These are phyloP conservation scores for Ceratobasidium sp. DNA, from an alignment of 1,284 basidiomycete genomes.

Conservation along the genomic window DNA sequence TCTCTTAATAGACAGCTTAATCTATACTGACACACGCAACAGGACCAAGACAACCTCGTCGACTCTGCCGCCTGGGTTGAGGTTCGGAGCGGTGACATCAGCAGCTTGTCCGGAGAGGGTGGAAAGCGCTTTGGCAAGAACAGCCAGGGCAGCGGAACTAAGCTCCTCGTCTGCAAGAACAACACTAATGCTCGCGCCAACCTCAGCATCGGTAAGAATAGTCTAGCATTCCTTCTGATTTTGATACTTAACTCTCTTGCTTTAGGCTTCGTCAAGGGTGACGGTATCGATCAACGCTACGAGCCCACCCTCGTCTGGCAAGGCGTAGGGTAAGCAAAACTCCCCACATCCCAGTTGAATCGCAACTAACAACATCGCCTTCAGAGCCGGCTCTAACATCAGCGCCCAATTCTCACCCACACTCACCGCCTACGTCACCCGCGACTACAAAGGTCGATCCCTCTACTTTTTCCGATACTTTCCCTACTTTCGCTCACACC, in stretches of 20 bases:
- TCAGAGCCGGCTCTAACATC: conserved; percentile 15
- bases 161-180: conserved; percentile 28
- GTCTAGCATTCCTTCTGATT: not conserved
- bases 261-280: conserved; percentile 28
- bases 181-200: conserved; percentile 15
- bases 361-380: not conserved
- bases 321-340: conserved; percentile 17
- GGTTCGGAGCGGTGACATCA: conserved; percentile 15
- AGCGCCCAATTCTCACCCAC: conserved; percentile 26
- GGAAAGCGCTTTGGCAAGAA: conserved; percentile 13
- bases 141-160: conserved; percentile 13
- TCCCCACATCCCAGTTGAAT: not conserved
- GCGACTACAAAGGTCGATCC: conserved; percentile 13
- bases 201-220: conserved; percentile 12
- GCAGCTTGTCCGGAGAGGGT: not conserved
- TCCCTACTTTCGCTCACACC: not conserved
- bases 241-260: not conserved
- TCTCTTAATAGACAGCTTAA: no score
- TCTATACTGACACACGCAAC: not conserved
- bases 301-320: conserved; percentile 30
- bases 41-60: conserved; percentile 24
- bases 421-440: conserved; percentile 20
- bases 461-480: not conserved
- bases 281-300: conserved; percentile 17
- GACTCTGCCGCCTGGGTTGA: conserved; percentile 13